Conservation (phyloP, 2,329 filamentous ascomycete species). For the Colletotrichum sp. region DNA sequence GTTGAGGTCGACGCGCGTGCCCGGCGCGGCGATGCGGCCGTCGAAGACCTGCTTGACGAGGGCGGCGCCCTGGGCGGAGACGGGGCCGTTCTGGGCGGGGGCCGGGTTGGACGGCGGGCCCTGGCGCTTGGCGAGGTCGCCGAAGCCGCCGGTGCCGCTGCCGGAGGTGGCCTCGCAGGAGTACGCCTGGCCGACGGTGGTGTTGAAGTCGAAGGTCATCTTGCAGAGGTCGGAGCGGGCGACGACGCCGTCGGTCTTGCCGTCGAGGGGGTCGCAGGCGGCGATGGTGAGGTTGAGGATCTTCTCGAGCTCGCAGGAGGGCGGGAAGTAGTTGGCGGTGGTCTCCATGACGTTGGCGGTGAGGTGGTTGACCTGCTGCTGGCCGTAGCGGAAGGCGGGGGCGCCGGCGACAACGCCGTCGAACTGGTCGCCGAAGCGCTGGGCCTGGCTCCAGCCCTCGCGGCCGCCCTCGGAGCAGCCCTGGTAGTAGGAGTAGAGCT, state of each 20-base stretch:
- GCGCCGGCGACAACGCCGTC: constrained; percentile 51
- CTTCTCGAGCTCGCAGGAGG: constrained; percentile 32
- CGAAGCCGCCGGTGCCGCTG: constrained; percentile 29
- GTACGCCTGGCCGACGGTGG: constrained; percentile 19
- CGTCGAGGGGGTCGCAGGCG: constrained; percentile 61
- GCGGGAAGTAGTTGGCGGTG: constrained; percentile 26
- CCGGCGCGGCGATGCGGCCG: constrained; percentile 40
- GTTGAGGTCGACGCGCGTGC: constrained; percentile 36
- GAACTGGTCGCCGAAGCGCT: constrained; percentile 53
- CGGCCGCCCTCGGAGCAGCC: constrained; percentile 60
- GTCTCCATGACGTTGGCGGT: constrained; percentile 42
- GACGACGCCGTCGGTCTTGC: constrained; percentile 51
- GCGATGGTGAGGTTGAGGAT: constrained; percentile 60
- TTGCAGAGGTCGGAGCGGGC: constrained; percentile 11
- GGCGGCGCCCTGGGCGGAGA: not conserved
- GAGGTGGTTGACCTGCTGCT: constrained; percentile 51
- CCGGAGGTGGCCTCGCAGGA: constrained; percentile 40
- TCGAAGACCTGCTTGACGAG: constrained; percentile 26
- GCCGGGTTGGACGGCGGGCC: constrained; percentile 28
- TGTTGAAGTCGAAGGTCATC: constrained; percentile 15
- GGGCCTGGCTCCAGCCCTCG: constrained; percentile 53
- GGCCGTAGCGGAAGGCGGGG: constrained; percentile 48
- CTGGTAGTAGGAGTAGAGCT: constrained; percentile 54
- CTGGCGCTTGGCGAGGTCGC: not conserved
- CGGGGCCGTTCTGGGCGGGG: constrained; percentile 24